These are phyloP conservation scores for Metarhizium guizhouense DNA, from an alignment of 2,329 filamentous ascomycete genomes.

Conservation along the genomic window DNA sequence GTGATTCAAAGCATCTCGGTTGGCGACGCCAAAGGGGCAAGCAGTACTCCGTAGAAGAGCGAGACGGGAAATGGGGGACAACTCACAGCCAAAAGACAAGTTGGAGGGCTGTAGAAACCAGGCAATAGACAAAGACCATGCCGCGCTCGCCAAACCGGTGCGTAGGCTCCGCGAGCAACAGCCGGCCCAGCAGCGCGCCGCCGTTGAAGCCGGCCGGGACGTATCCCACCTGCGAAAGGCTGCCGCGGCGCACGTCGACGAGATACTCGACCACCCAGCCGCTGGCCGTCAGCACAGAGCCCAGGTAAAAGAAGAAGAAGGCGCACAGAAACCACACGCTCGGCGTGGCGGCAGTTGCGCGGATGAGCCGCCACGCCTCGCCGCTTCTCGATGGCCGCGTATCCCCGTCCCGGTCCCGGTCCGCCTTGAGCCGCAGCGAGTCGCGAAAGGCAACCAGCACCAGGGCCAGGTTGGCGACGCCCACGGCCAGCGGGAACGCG, in stretches of 20 bases:
- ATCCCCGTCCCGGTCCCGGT: background rate
- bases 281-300: slow-evolving; percentile 41
- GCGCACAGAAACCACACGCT: slow-evolving; percentile 36
- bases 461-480: slow-evolving; percentile 38
- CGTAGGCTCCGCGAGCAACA: slow-evolving; percentile 50
- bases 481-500: slow-evolving; percentile 42
- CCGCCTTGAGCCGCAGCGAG: slow-evolving; percentile 23
- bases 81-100: slow-evolving; percentile 50
- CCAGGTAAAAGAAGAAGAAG: slow-evolving; percentile 55
- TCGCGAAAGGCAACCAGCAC: slow-evolving; percentile 43
- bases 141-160: slow-evolving; percentile 47
- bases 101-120: slow-evolving; percentile 44
- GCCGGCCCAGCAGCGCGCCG: slow-evolving; percentile 45
- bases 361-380: slow-evolving; percentile 32
- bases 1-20: too few species aligned
- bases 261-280: slow-evolving; percentile 61
- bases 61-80: too few species aligned
- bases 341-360: slow-evolving; percentile 11
- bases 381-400: background rate
- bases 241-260: slow-evolving; percentile 47
- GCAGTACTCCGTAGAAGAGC: too few species aligned
- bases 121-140: slow-evolving; percentile 47
- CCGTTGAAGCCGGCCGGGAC: slow-evolving; percentile 52
- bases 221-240: slow-evolving; percentile 50
- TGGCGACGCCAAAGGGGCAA: too few species aligned